Base-by-base conservation (phyloP, 345 rosid genomes). In the Lumnitzera racemosa region DNA sequence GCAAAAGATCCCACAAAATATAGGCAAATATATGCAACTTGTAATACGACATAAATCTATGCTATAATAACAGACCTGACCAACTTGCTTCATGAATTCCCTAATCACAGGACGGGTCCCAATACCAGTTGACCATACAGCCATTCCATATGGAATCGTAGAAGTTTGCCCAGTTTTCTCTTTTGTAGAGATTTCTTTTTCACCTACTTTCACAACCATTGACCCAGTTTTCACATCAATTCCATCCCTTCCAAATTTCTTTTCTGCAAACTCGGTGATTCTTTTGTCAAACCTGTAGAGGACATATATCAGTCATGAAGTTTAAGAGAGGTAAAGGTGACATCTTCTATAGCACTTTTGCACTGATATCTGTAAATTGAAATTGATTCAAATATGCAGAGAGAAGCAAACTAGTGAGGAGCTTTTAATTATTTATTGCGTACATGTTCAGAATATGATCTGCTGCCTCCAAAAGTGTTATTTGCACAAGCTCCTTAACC, bases 91-190 rank as follows among this genome's bases (percentile, higher is more conserved):
- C 99, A 94, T 94, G 63, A 89, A 90, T 67, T 88, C 95, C 79
- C 71, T 90, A 17, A 88, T 73, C 55, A 88, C 89, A 56, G 96
- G 86, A 56, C 75, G 90, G 53, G 94, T 79, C 68, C 95, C 99
- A 71, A 90, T 90, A 61, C 99, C 99, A 56, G 99, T 94, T 69
- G 99, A 94, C 99, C 97, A 94, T 71, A 94, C 95, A 59, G 81
- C 84, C 99, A 94, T 85, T 58, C 99, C 99, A 62, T 90, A 90
- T 25, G 97, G 97, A 43, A 83, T 82, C 43, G 85, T 63, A 49
- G 80, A 59, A 53, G 65, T 70, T 65, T 80, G 79, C 43, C 88
- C 96, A 36, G 70, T 81, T 60, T 74, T 86, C 58, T 54, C 84
- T 80, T 84, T 94, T 11, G 97, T 83, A 48, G 85, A 81, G 57